Percentiles rank a stretch among this genome's conserved stretches.
Conservation (phyloP, 1,139 yeast genomes). For the Yamadazyma mexicana region DNA sequence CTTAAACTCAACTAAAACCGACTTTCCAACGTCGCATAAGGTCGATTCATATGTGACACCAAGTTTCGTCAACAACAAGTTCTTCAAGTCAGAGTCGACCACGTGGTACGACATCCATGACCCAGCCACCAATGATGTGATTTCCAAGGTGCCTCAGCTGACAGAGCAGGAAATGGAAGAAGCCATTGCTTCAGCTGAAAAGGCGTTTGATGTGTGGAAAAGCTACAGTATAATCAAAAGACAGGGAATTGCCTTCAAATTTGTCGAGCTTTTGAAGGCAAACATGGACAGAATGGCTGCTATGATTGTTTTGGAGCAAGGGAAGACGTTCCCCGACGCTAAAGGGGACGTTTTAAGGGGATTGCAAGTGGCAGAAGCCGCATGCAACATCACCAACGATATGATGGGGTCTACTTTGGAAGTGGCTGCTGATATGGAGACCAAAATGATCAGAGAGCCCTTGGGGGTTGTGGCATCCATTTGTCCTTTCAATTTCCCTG, state of each 20-base stretch:
- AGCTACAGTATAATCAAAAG: constrained; percentile 62
- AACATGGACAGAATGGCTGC: constrained; percentile 74
- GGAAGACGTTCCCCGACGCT: constrained; percentile 78
- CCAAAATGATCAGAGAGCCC: constrained; percentile 69
- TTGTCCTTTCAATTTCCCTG: constrained; percentile 81
- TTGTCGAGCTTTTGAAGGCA: constrained; percentile 63
- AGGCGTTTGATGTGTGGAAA: constrained; percentile 62
- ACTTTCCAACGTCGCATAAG: constrained; percentile 51
- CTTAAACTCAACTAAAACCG: constrained; percentile 27
- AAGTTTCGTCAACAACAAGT: constrained; percentile 58
- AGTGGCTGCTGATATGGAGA: constrained; percentile 76
- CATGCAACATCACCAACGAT: constrained; percentile 61
- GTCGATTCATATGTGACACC: constrained; percentile 54
- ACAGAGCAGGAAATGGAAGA: constrained; percentile 65
- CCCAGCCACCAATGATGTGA: constrained; percentile 72
- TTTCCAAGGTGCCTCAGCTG: constrained; percentile 71
- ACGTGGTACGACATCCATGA: constrained; percentile 75
- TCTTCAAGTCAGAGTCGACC: constrained; percentile 53
- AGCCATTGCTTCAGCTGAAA: constrained; percentile 66
- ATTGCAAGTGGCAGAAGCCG: constrained; percentile 77
- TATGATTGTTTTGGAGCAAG: constrained; percentile 76
- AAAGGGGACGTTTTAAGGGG: constrained; percentile 80
- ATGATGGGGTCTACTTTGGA: constrained; percentile 67
- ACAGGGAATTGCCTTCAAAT: constrained; percentile 75
- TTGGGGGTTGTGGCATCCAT: constrained; percentile 69